Evolutionary conservation across 768 basidiomycete genomes (phyloP).

Genomic region (Hypholoma sublateritium): DNA sequence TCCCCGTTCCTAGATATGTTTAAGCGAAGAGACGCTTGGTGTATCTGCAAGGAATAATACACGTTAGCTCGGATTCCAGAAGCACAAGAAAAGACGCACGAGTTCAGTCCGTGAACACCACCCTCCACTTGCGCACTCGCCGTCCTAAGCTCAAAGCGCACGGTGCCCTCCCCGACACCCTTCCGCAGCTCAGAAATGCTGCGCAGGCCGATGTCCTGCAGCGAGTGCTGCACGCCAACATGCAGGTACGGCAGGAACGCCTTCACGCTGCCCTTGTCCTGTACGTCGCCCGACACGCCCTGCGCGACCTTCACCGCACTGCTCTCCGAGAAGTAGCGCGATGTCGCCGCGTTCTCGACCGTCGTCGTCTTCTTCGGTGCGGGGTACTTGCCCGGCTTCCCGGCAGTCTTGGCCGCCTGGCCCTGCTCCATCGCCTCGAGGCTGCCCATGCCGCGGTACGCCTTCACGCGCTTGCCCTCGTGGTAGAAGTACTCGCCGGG

Average conservation of each 20-base stretch:
- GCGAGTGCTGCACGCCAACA: slow-evolving; percentile 85
- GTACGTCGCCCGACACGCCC: slow-evolving; percentile 94
- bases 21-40: slow-evolving; percentile 13
- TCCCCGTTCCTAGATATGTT: neutral
- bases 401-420: slow-evolving; percentile 38
- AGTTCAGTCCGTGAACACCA: slow-evolving; percentile 93
- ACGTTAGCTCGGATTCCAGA: too few relatives aligned
- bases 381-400: slow-evolving; percentile 40
- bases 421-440: slow-evolving; percentile 92
- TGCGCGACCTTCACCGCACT: slow-evolving; percentile 95
- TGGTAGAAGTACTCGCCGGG: slow-evolving; percentile 99
- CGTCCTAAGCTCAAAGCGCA: slow-evolving; percentile 91
- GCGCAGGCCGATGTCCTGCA: slow-evolving; percentile 88
- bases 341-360: slow-evolving; percentile 92
- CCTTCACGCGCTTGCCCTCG: slow-evolving; percentile 97
- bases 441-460: slow-evolving; percentile 98
- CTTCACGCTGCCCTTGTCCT: slow-evolving; percentile 94
- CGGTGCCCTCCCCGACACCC: slow-evolving; percentile 62
- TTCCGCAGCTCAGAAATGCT: slow-evolving; percentile 65
- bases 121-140: slow-evolving; percentile 96
- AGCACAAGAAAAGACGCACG: slow-evolving; percentile 39
- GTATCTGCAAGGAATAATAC: too few relatives aligned
- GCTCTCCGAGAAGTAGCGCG: slow-evolving; percentile 92
- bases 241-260: slow-evolving; percentile 88
- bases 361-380: slow-evolving; percentile 44